These are phyloP conservation scores for Cenchrus purpureus DNA, from an alignment of 176 grass and related monocot species.

Conservation along the genomic window DNA sequence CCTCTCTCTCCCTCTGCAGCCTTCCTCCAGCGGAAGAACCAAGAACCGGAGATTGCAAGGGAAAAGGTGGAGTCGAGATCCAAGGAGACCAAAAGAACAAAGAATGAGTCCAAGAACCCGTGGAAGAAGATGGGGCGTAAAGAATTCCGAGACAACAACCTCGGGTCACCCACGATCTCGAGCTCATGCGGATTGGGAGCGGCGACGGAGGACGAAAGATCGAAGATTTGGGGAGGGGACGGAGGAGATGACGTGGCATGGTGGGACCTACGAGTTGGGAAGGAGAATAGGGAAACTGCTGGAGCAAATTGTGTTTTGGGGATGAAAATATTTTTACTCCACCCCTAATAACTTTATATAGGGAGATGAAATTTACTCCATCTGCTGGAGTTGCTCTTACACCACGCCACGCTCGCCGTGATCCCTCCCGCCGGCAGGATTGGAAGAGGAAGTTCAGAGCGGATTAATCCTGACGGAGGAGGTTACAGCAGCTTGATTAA, in stretches of 20 bases:
- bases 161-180: constrained; percentile 37
- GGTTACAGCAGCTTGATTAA: neutral
- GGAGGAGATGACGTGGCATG: too few species aligned
- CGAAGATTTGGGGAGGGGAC: too few species aligned
- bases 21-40: constrained; percentile 15
- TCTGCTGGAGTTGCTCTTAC: neutral
- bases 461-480: neutral
- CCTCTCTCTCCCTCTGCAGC: neutral
- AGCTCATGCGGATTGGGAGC: too few species aligned
- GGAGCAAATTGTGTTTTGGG: too few species aligned
- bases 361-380: too few species aligned
- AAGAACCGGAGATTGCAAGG: constrained; percentile 17
- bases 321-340: too few species aligned
- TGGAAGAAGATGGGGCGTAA: neutral
- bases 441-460: neutral
- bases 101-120: constrained; percentile 18
- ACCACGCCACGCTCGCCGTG: neutral
- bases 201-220: too few species aligned
- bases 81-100: constrained; percentile 43
- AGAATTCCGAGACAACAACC: constrained; percentile 39
- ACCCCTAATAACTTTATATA: too few species aligned
- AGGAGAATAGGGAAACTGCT: too few species aligned
- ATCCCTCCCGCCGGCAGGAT: neutral
- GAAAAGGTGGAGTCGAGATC: constrained; percentile 43
- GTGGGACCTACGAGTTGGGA: too few species aligned